Evolutionary conservation across 768 basidiomycete genomes (phyloP).

Genomic region (Naematelia aurantialba): DNA sequence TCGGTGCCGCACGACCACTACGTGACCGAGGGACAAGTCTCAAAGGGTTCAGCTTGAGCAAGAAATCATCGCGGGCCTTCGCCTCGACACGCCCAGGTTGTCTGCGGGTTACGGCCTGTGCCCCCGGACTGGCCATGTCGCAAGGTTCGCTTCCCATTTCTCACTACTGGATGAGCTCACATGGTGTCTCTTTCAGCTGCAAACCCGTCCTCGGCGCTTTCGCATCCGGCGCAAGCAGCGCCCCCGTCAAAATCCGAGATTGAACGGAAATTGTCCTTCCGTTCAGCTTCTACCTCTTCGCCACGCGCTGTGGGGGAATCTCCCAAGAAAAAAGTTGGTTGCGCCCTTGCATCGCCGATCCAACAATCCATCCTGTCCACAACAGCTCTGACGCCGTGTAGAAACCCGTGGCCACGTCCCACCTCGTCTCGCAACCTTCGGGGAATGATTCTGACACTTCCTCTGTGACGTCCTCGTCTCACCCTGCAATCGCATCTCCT

Average conservation of each 20-base stretch:
- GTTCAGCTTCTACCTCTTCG: constrained; percentile 26
- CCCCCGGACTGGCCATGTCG: too few species aligned
- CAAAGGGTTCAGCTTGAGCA: too few species aligned
- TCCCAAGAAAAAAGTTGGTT: constrained; percentile 36
- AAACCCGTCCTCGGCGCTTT: neutral
- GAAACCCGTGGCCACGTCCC: neutral
- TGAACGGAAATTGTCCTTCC: constrained; percentile 45
- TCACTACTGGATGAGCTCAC: too few species aligned
- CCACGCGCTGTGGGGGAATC: constrained; percentile 18
- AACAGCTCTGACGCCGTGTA: neutral
- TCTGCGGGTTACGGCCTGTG: too few species aligned
- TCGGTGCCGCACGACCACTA: too few species aligned
- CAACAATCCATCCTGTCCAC: neutral
- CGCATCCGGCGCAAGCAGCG: constrained; percentile 17
- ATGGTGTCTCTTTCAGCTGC: too few species aligned
- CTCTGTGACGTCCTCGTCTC: constrained; percentile 29
- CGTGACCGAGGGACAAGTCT: too few species aligned
- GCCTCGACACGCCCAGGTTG: too few species aligned
- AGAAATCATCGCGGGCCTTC: too few species aligned
- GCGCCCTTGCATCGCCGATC: neutral
- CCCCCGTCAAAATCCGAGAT: constrained; percentile 43
- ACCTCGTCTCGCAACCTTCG: constrained; percentile 4
- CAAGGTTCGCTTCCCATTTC: too few species aligned
- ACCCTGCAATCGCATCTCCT: constrained; percentile 20
- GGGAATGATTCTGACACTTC: constrained; percentile 48